Percentiles rank a stretch among this genome's conserved stretches.
Evolutionary conservation across 2,329 filamentous ascomycete species (phyloP).

Genomic region (Drechslera avenae): DNA sequence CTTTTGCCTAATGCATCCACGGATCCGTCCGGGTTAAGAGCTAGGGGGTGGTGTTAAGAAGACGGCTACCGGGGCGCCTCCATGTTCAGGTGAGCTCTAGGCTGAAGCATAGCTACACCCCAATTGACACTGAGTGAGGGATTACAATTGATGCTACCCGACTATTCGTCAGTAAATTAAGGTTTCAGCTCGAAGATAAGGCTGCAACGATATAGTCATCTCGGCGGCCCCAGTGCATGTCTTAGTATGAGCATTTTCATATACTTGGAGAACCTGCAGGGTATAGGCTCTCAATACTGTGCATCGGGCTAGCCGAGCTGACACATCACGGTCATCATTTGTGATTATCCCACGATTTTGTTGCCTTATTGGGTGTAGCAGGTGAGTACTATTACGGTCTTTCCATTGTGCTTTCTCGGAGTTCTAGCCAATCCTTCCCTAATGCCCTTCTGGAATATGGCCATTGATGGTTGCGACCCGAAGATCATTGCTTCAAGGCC

Average conservation of each 20-base stretch:
- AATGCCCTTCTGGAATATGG: not conserved
- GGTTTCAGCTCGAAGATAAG: slow-evolving; percentile 25
- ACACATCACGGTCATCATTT: not conserved
- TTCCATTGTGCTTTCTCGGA: not conserved
- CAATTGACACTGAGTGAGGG: slow-evolving; percentile 14
- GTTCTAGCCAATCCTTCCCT: not conserved
- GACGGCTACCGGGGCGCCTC: slow-evolving; percentile 13
- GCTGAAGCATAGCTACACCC: slow-evolving; percentile 30
- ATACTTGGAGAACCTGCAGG: not conserved
- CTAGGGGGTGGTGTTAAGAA: slow-evolving; percentile 12
- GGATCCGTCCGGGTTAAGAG: not conserved
- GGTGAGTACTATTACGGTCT: not conserved
- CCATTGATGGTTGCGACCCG: not conserved
- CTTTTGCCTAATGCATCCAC: not conserved
- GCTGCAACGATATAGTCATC: slow-evolving; percentile 26
- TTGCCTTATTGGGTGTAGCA: not conserved
- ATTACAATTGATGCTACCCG: slow-evolving; percentile 6
- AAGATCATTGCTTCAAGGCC: slow-evolving; percentile 18
- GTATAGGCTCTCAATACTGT: not conserved
- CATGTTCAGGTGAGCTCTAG: slow-evolving; percentile 17
- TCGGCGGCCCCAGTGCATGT: slow-evolving; percentile 11
- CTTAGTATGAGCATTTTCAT: not conserved
- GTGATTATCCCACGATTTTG: not conserved
- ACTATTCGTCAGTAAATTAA: slow-evolving; percentile 8
- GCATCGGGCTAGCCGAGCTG: not conserved